Evolutionary conservation across 306 rosid species (phyloP), one percentile per base, ranked within the genome.

Genomic region (Cucumis cinereus): DNA sequence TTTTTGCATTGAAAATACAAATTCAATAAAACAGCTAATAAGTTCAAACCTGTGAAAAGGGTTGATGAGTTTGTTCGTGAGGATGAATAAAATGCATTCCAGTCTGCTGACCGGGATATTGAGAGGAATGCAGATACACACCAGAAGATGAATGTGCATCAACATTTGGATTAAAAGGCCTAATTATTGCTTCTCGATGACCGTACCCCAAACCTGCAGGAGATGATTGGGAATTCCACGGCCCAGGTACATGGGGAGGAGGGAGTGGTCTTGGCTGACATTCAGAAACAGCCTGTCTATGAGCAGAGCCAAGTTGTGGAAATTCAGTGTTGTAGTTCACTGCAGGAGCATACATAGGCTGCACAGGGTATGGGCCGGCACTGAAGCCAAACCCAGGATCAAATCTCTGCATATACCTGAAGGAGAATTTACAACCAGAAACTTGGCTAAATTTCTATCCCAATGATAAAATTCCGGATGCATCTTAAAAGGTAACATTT

Each of bases 381-480:
- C 67, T 94, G 86, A 91, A 91, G 74, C 98, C 96, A 82, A 94
- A 94, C 49, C 98, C 97, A 58, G 98, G 97, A 83, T 91, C 98
- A 63, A 91, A 94, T 84, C 97, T 91, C 84, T 94, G 98, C 95
- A 89, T 70, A 78, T 94, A 94, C 93, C 98, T 94, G 87, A 68
- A 52, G 17, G 78, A 52, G 73, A 79, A 60, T 73, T 84, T 74
- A 72, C 38, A 53, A 75, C 22, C 40, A 56, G 45, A 66, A 30
- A 67, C n/a, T 69, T 70, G 28, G 38, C 59, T 24, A 57, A 73
- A 22, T 57, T 17, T 17, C 36, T 49, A 71, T 43, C 45, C 55
- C 76, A 11, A 26, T 6, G 10, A 71, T 49, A 50, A 49, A 49
- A 26, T 4, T 47, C 17, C 8, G 10, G 19, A 50, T 49, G 60